Conservation (phyloP, 352 stramenopile species). For the Ochromonadaceae sp. region DNA sequence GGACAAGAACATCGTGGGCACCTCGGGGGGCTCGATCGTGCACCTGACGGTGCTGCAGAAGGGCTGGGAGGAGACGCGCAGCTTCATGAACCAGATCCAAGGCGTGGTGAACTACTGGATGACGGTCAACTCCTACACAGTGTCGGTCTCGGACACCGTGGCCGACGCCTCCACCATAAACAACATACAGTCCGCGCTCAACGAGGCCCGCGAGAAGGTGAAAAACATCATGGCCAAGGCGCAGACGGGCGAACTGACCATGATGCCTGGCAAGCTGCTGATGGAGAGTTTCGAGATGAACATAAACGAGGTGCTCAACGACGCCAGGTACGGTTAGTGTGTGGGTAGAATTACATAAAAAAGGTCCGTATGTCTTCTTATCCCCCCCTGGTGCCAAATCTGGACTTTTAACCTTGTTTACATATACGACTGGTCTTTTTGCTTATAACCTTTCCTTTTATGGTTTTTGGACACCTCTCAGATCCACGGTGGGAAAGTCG, state of each 20-base stretch:
- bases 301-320: conserved; percentile 89
- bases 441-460: too few species aligned
- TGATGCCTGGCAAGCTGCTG: conserved; percentile 94
- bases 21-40: conserved; percentile 85
- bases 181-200: conserved; percentile 96
- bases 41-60: conserved; percentile 89
- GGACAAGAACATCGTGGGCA: conserved; percentile 98
- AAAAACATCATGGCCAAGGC: conserved; percentile 49
- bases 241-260: conserved; percentile 82
- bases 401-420: too few species aligned
- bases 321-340: too few species aligned
- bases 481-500: conserved; percentile 61
- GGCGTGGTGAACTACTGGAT: conserved; percentile 97
- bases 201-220: conserved; percentile 83
- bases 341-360: too few species aligned
- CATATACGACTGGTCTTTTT: too few species aligned
- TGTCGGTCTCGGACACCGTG: conserved; percentile 96
- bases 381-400: too few species aligned
- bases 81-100: conserved; percentile 81
- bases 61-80: conserved; percentile 63
- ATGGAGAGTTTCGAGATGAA: conserved; percentile 96
- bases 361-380: too few species aligned
- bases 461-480: conserved; percentile 60
- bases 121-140: conserved; percentile 90
- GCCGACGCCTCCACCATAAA: conserved; percentile 91